Evolutionary conservation across 768 basidiomycete species (phyloP), one percentile per base, ranked within the genome.

Genomic region (Paxillus involutus): DNA sequence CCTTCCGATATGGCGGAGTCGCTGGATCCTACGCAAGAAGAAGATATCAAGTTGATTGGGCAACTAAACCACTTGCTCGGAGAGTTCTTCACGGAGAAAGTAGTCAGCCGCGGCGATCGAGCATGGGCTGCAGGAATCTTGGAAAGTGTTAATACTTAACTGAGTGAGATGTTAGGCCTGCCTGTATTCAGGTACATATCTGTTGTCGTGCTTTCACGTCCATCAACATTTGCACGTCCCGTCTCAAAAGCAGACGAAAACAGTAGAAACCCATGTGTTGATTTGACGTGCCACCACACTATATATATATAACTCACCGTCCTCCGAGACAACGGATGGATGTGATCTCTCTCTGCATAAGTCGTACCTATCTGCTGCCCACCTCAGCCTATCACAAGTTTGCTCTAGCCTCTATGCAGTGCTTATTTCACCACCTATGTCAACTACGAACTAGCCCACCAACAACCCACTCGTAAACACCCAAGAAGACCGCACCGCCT

Each of bases 401-500:
- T 19, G 33, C 44, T 9, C 30, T 39, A 26, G 26, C 26, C 26
- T 26, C 40, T 49, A 39, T 29, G 35, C 35, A 32, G 32, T 46
- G 24, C 24, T 9, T 35, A 10, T 33, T 37, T 17, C 37, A 33
- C 47, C 49, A 49, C 47, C n/a, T 11, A 13, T 29, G 37, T 57
- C 47, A 67, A 52, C 52, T 59, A 53, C 50, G 59, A 57, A 64
- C 77, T 11, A 89, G 67, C 3, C 77, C 74, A 62, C 80, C 76
- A 4, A 86, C 75, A 1, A 78, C 83, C 81, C 84, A 88, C 69
- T 99, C 96, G 63, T 98, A 99, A 45, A 93, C 87, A n/a, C 97
- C 97, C 24, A 99, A 78, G 70, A 99, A 99, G 0, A 98, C 93
- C 0, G 95, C 94, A 2, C 97, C 97, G 3, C 97, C 97, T 2